Conservation (phyloP, 495 filamentous ascomycete genomes). For the Tuber microsphaerosporum region DNA sequence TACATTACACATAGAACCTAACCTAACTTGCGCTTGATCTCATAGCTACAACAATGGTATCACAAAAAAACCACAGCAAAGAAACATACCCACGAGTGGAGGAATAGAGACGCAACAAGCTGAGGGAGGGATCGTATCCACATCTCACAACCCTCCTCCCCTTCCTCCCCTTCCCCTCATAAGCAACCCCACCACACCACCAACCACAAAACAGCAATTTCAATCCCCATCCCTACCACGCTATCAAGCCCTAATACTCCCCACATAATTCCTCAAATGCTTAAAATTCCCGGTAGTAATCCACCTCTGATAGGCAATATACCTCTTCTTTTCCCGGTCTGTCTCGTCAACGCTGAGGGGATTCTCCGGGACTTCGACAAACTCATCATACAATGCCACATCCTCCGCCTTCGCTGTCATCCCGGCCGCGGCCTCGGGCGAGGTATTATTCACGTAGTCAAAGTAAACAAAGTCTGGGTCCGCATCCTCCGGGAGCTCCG, state of each 20-base stretch:
- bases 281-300: slow-evolving; percentile 47
- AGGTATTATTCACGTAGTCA: slow-evolving; percentile 35
- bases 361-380: slow-evolving; percentile 67
- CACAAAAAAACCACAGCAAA: background rate
- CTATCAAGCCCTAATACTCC: slow-evolving; percentile 18
- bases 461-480: slow-evolving; percentile 28
- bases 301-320: slow-evolving; percentile 94
- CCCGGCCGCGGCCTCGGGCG: slow-evolving; percentile 40
- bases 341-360: slow-evolving; percentile 80
- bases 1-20: background rate
- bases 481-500: slow-evolving; percentile 51
- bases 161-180: background rate
- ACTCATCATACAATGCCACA: slow-evolving; percentile 64
- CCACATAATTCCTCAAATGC: slow-evolving; percentile 31
- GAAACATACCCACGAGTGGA: background rate
- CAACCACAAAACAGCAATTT: background rate
- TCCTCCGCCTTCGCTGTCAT: slow-evolving; percentile 56
- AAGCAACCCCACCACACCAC: background rate
- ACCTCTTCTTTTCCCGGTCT: slow-evolving; percentile 80
- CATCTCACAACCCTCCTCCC: background rate
- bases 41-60: background rate
- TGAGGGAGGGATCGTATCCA: background rate
- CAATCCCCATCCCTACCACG: background rate
- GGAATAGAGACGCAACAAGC: background rate
- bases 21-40: background rate